Percentiles rank a stretch among this genome's conserved stretches.
Evolutionary conservation across 805 yeast genomes (phyloP).

Genomic region (Ogataea angusta): DNA sequence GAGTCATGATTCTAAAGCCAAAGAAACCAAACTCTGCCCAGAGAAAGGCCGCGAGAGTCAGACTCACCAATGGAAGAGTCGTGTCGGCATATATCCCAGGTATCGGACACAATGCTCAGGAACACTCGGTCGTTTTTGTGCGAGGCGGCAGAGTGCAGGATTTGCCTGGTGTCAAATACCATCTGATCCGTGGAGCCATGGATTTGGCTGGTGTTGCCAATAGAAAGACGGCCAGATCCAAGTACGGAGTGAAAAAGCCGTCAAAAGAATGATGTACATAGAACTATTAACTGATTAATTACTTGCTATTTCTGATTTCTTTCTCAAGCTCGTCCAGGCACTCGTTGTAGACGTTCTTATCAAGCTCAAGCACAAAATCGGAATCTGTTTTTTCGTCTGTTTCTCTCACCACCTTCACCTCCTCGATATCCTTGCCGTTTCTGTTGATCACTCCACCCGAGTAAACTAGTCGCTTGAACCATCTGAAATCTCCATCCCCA

Average conservation of each 20-base stretch:
- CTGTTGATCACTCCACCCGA: constrained; percentile 53
- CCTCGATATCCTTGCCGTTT: constrained; percentile 34
- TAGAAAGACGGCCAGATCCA: constrained; percentile 83
- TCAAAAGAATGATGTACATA: constrained; percentile 37
- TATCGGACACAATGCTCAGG: constrained; percentile 97
- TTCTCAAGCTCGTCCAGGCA: constrained; percentile 43
- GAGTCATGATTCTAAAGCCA: constrained; percentile 94
- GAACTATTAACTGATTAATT: background rate
- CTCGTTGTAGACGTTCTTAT: constrained; percentile 39
- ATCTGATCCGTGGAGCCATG: constrained; percentile 86
- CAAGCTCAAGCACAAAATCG: constrained; percentile 33
- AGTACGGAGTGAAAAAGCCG: constrained; percentile 90
- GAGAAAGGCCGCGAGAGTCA: constrained; percentile 93
- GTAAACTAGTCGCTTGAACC: constrained; percentile 48
- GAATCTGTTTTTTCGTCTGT: constrained; percentile 15
- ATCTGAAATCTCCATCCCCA: constrained; percentile 74
- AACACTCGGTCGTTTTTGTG: constrained; percentile 91
- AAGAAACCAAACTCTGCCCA: constrained; percentile 98
- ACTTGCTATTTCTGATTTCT: constrained; percentile 32
- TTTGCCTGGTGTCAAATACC: constrained; percentile 97
- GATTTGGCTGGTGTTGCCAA: constrained; percentile 95
- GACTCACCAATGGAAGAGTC: constrained; percentile 84
- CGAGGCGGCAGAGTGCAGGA: constrained; percentile 99
- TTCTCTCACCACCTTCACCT: constrained; percentile 32
- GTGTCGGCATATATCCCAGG: constrained; percentile 96